Conservation (phyloP, 2,329 filamentous ascomycete genomes). For the Gliomastix tumulicola region DNA sequence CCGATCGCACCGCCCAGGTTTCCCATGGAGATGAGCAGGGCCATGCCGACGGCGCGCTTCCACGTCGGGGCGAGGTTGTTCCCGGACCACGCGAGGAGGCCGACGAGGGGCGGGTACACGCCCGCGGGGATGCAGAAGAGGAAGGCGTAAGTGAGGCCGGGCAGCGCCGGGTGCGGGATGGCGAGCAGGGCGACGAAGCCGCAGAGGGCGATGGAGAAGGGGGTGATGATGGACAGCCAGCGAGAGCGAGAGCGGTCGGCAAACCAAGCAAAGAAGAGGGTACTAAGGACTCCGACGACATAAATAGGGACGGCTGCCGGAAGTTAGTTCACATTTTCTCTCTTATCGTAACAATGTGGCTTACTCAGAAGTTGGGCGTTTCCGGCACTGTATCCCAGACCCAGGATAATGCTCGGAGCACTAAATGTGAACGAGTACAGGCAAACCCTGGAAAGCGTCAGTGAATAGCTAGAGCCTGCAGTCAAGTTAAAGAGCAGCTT, state of each 20-base stretch:
- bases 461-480: background rate
- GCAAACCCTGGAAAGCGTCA: conserved; percentile 10
- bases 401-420: conserved; percentile 27
- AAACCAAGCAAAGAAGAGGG: conserved; percentile 4
- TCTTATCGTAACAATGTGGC: background rate
- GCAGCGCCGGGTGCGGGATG: conserved; percentile 9
- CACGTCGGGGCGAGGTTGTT: conserved; percentile 9
- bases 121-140: conserved; percentile 14
- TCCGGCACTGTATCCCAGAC: conserved; percentile 27
- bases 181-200: conserved; percentile 6
- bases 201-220: conserved; percentile 5
- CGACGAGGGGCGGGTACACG: conserved; percentile 19
- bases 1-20: conserved; percentile 5
- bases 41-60: conserved; percentile 9
- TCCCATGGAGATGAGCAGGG: conserved; percentile 7
- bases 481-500: background rate
- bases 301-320: conserved; percentile 2
- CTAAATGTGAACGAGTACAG: conserved; percentile 21
- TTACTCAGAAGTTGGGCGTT: conserved; percentile 12
- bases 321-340: background rate
- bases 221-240: conserved; percentile 7
- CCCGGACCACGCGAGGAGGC: conserved; percentile 7
- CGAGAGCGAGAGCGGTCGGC: conserved; percentile 5
- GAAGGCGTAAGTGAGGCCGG: conserved; percentile 16
- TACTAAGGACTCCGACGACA: conserved; percentile 4